Conservation (phyloP, 352 stramenopile genomes). For the Globisporangium middletonii region DNA sequence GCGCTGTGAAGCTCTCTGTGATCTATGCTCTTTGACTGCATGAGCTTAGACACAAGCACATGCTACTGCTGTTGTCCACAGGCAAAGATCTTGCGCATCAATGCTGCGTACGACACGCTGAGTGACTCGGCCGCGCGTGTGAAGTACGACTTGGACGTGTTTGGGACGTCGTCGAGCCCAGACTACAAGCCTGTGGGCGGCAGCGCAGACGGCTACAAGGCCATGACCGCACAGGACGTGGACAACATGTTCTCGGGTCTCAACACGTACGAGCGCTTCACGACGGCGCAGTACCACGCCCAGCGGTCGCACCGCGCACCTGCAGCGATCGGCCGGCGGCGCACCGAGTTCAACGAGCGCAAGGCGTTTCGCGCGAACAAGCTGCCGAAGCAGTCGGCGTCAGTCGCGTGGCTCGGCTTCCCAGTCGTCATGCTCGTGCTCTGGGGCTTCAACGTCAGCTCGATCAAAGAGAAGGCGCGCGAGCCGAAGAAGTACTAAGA, state of each 20-base stretch:
- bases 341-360: slow-evolving; percentile 55
- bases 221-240: slow-evolving; percentile 65
- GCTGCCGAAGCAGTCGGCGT: slow-evolving; percentile 51
- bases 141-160: slow-evolving; percentile 71
- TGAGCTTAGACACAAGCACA: neutral
- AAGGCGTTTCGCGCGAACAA: slow-evolving; percentile 61
- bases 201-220: slow-evolving; percentile 36
- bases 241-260: slow-evolving; percentile 68
- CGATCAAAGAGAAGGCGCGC: slow-evolving; percentile 44
- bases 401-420: slow-evolving; percentile 59
- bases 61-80: neutral
- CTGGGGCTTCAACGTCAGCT: slow-evolving; percentile 58
- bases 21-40: no score
- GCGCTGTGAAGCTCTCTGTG: neutral
- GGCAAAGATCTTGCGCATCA: slow-evolving; percentile 58
- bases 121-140: slow-evolving; percentile 39
- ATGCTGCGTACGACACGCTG: slow-evolving; percentile 67
- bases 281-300: slow-evolving; percentile 64
- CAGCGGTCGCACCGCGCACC: slow-evolving; percentile 49
- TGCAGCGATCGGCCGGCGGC: slow-evolving; percentile 46
- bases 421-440: slow-evolving; percentile 42
- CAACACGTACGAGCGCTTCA: slow-evolving; percentile 75
- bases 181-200: slow-evolving; percentile 11
- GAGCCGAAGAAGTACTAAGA: slow-evolving; percentile 21
- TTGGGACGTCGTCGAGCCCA: slow-evolving; percentile 43